A percentile compares a stretch with the other conserved stretches of the same genome.
phyloP scores from a whole-genome alignment of 2,329 filamentous ascomycete genomes.

The Calonectria ilicicola region DNA sequence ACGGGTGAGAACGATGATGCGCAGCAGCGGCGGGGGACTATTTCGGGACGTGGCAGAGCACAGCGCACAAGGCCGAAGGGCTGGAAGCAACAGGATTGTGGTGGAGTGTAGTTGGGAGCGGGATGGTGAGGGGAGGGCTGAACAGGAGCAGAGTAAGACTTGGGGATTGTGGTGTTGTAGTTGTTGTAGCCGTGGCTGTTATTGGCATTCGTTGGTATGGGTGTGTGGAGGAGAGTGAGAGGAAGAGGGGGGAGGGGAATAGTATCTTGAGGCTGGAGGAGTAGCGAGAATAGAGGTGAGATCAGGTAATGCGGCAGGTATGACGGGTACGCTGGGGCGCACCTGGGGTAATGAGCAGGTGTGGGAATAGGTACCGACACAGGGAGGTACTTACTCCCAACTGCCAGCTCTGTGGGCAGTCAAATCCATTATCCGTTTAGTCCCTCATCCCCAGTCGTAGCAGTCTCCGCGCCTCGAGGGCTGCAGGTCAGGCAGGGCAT shows the following conservation, averaged over 20 bases:
- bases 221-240: conserved; percentile 32
- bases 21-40: background rate
- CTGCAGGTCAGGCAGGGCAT: background rate
- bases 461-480: background rate
- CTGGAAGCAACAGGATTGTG: background rate
- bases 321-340: conserved; percentile 1
- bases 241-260: conserved; percentile 18
- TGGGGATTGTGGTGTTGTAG: conserved; percentile 13
- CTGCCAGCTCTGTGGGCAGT: background rate
- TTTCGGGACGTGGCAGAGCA: background rate
- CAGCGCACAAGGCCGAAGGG: conserved; percentile 1
- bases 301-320: conserved; percentile 26
- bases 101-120: background rate
- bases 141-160: conserved; percentile 15
- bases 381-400: conserved; percentile 2
- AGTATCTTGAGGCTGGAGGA: conserved; percentile 28
- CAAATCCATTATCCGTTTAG: conserved; percentile 4
- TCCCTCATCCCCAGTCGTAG: conserved; percentile 6
- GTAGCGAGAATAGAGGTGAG: conserved; percentile 31
- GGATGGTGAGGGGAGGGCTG: conserved; percentile 1
- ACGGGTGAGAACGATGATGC: conserved; percentile 2
- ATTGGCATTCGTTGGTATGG: conserved; percentile 28
- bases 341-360: conserved; percentile 1
- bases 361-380: background rate
- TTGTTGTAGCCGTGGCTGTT: conserved; percentile 21